A percentile compares a stretch with the other conserved stretches of the same genome.
These are phyloP conservation scores for Moringa oleifera DNA, from an alignment of 345 rosid genomes.

Conservation along the genomic window DNA sequence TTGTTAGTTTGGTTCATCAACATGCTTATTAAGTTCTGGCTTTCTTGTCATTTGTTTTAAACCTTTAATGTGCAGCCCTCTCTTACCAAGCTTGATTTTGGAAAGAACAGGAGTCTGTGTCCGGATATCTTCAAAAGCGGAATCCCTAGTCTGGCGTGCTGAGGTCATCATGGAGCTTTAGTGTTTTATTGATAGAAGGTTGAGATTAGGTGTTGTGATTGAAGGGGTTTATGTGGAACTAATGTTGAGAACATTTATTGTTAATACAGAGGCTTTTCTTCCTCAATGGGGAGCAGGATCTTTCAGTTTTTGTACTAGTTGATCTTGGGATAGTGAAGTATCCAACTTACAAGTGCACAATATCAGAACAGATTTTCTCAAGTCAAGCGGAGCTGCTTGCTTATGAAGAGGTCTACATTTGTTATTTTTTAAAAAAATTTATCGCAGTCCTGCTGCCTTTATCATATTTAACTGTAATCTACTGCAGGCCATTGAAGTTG, in stretches of 20 bases:
- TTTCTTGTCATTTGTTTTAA: constrained; percentile 15
- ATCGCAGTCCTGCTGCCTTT: constrained; percentile 6
- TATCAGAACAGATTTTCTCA: constrained; percentile 51
- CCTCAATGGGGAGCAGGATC: constrained; percentile 84
- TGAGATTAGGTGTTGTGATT: neutral
- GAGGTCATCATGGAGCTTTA: constrained; percentile 44
- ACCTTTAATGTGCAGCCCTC: constrained; percentile 42
- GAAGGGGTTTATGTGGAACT: neutral
- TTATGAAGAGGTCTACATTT: constrained; percentile 77
- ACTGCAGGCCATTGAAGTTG: constrained; percentile 85
- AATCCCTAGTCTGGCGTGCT: constrained; percentile 72
- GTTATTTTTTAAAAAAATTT: constrained; percentile 11
- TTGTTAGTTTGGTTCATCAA: neutral
- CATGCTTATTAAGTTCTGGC: constrained; percentile 3
- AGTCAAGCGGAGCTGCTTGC: constrained; percentile 52
- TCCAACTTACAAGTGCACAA: constrained; percentile 65
- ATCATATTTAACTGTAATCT: constrained; percentile 8
- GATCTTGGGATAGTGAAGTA: constrained; percentile 81
- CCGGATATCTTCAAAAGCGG: constrained; percentile 53
- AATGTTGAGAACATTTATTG: neutral
- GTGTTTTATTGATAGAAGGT: neutral
- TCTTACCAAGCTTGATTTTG: constrained; percentile 39
- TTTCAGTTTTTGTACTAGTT: constrained; percentile 70
- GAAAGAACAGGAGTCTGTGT: constrained; percentile 54
- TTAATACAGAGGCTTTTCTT: constrained; percentile 84